Conservation (phyloP, 2,329 filamentous ascomycete species). For the Fusarium chaquense region DNA sequence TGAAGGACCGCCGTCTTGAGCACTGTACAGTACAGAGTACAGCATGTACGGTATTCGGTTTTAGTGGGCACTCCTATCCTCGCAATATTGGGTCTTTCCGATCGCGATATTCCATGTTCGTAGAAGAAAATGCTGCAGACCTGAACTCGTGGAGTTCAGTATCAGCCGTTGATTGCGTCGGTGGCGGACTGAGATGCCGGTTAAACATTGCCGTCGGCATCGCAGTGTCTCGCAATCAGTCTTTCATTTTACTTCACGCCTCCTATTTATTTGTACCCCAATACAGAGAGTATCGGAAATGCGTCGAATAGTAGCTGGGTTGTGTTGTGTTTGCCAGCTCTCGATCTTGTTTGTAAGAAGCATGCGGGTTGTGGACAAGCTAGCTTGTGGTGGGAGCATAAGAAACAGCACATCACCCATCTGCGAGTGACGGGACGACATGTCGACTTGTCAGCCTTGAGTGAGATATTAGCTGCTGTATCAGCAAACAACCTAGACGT, state of each 20-base stretch:
- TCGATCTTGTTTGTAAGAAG: constrained; percentile 8
- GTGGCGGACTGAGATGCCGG: constrained; percentile 44
- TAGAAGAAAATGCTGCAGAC: constrained; percentile 12
- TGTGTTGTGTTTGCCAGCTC: constrained; percentile 11
- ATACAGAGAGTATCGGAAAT: constrained; percentile 5
- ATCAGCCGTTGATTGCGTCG: constrained; percentile 43
- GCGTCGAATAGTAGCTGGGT: neutral
- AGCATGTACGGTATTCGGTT: constrained; percentile 1
- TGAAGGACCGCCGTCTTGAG: constrained; percentile 9
- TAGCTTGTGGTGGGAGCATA: constrained; percentile 1
- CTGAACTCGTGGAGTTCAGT: constrained; percentile 39
- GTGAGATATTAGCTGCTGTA: neutral
- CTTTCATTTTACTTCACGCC: constrained; percentile 26
- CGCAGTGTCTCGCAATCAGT: constrained; percentile 14
- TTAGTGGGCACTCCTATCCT: constrained; percentile 13
- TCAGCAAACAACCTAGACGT: constrained; percentile 24
- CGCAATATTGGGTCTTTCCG: constrained; percentile 27
- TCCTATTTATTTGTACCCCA: constrained; percentile 4
- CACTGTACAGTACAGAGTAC: constrained; percentile 11
- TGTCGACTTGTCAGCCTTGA: constrained; percentile 15
- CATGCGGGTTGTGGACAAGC: constrained; percentile 21
- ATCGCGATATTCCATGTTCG: constrained; percentile 34
- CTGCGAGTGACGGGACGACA: constrained; percentile 11
- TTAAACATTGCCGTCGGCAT: constrained; percentile 46
- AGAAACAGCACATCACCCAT: constrained; percentile 22